phyloP scores from a whole-genome alignment of 192 early-diverging fungal genomes.

The Lobosporangium transversale region DNA sequence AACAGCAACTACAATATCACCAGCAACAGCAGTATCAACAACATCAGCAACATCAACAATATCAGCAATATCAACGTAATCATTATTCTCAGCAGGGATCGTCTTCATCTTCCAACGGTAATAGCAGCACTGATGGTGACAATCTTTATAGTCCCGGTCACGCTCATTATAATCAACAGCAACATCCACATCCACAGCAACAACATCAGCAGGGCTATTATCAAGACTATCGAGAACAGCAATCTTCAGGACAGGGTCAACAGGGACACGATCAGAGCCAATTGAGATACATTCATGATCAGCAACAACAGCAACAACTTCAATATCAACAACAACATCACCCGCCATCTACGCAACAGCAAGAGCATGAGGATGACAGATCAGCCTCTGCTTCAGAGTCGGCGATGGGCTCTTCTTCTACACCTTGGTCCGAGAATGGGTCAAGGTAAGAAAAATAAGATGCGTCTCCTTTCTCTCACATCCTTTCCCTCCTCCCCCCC shows the following conservation, averaged over 20 bases:
- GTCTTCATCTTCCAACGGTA: background rate
- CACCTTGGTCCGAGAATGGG: slow-evolving; percentile 28
- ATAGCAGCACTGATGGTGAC: background rate
- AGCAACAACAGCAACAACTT: slow-evolving; percentile 3
- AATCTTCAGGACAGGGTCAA: background rate
- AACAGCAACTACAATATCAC: background rate
- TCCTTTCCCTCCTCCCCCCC: too few species aligned
- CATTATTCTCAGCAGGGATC: background rate
- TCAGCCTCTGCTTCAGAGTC: slow-evolving; percentile 12
- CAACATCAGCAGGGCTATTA: background rate
- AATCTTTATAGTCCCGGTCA: background rate
- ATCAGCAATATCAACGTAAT: background rate
- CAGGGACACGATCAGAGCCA: background rate
- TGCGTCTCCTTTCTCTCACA: too few species aligned
- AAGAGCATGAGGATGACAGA: slow-evolving; percentile 8
- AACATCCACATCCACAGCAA: slow-evolving; percentile 9
- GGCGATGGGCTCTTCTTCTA: slow-evolving; percentile 12
- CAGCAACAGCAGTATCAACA: background rate
- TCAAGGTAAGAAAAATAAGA: slow-evolving; percentile 34
- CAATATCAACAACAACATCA: background rate
- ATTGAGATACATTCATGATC: background rate
- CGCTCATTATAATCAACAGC: slow-evolving; percentile 1
- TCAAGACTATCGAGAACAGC: background rate
- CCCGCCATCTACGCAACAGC: background rate
- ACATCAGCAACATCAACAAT: too few species aligned